Base-by-base conservation (phyloP, 2,329 filamentous ascomycete genomes). In the Cladosporium phlei region DNA sequence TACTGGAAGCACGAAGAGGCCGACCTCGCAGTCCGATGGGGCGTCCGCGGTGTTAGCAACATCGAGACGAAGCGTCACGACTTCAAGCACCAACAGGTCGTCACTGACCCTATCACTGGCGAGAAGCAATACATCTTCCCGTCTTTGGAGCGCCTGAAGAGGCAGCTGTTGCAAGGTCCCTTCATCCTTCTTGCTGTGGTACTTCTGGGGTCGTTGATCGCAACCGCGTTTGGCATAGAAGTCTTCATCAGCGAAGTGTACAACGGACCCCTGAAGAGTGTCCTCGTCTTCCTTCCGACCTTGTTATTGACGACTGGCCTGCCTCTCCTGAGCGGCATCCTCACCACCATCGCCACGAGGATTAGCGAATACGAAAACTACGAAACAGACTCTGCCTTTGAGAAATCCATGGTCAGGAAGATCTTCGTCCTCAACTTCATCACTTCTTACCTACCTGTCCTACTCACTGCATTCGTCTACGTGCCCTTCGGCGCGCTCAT, bases 371-470 rank as follows among this genome's bases (percentile, higher is more conserved):
- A 82, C 55, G 93, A 98, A 62, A 98, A 98, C 62, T 95, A 97
- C 64, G 86, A 90, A 58, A 97, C 88, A 0, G 78, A 86, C 48
- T 88, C 90, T 55, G 83, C 83, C 11, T 86, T 95, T 59, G 82
- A 95, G 50, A 80, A 86, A 16, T 86, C 90, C 2, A 79, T 95
- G 62, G 88, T 93, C 0, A 83, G 87, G 49, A 98, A 98, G 72
- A 85, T 95, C 25, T 97, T 98, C 60, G 82, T 97, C 11, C 79
- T 97, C 60, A 95, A 96, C 71, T 95, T 96, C 68, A 91, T 97
- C 68, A 95, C 89, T 5, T 95, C 90, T 0, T 97, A 96, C 64
- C 81, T 95, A 43, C 86, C 88, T 1, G 83, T 94, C n/a, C 83
- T 95, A 61, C 77, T 97, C 14, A 96, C 90, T 0, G 88, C 90